Evolutionary conservation across 805 yeast species (phyloP), one percentile per base, ranked within the genome.

Genomic region (Wickerhamiella sergipiensis): DNA sequence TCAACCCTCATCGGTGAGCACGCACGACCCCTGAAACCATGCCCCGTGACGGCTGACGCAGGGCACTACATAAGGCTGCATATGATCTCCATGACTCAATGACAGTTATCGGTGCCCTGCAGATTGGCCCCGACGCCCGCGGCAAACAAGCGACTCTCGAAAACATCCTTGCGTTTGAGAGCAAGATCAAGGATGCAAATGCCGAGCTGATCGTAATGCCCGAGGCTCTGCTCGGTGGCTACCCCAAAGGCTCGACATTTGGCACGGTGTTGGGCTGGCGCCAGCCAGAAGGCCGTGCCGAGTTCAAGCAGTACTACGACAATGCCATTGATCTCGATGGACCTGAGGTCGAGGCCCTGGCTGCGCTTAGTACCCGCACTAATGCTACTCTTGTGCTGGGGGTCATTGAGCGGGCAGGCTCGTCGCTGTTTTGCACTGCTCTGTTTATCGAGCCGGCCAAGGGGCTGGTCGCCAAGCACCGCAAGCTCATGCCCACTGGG

Each of bases 221-320:
- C 19, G 76, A 72, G 53, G 75, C 74, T 19, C 59, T 68, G 1
- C 54, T 72, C n/a, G 75, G 75, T 18, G 76, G 75, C 3, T 72
- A 72, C 53, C 75, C 76, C 12, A 72, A 72, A 55, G 75, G 75
- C 2, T 57, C 68, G 23, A 65, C 63, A 6, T 71, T 72, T 54
- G 75, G 74, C 8, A 64, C 74, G 6, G 68, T 67, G 50, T 54
- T 72, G 36, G 76, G 75, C 0, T 71, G 67, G 58, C 61, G 76
- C 51, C 55, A 67, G 39, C 71, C 67, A 43, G 62, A 64, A 29
- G 76, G 76, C 4, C 62, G 73, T 42, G 68, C 69, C 39, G 72
- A 68, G 49, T 71, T 65, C 55, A 63, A 67, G 2, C 54, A 56
- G 36, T 72, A 72, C 52, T 64, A 53, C 56, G 62, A 43, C n/a